A percentile compares a stretch with the other conserved stretches of the same genome.
These are phyloP conservation scores for Quercus engelmannii DNA, from an alignment of 306 rosid species.

Conservation along the genomic window DNA sequence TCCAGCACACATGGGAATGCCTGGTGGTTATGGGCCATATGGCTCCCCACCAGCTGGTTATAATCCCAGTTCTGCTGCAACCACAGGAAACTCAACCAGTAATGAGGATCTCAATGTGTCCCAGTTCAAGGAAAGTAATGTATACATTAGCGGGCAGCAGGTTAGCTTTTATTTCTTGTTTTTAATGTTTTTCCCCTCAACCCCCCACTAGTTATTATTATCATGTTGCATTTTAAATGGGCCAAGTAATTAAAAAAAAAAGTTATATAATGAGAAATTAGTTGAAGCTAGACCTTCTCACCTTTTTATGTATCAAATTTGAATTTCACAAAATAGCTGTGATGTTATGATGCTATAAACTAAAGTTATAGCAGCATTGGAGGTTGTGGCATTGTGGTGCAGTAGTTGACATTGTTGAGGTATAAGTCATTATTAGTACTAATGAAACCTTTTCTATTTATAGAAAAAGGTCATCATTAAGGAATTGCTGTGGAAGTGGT, in stretches of 20 bases:
- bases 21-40: slow-evolving; percentile 73
- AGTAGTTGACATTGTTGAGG: neutral
- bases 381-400: neutral
- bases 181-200: slow-evolving; percentile 16
- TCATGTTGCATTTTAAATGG: neutral
- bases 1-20: slow-evolving; percentile 74
- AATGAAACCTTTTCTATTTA: neutral
- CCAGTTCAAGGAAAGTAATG: slow-evolving; percentile 82
- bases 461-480: neutral
- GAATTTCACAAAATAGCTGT: neutral
- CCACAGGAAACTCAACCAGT: slow-evolving; percentile 59
- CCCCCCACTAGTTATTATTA: slow-evolving; percentile 1
- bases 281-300: neutral
- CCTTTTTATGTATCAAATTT: neutral
- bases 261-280: neutral
- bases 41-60: slow-evolving; percentile 79
- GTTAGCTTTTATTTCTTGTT: slow-evolving; percentile 37
- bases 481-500: neutral
- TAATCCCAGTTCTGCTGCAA: slow-evolving; percentile 69
- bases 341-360: neutral
- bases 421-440: neutral
- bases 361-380: neutral
- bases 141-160: slow-evolving; percentile 88
- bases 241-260: neutral
- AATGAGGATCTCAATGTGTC: slow-evolving; percentile 83